A percentile compares a stretch with the other conserved stretches of the same genome.
Conservation (phyloP, 306 rosid genomes). For the Medicago lupulina region DNA sequence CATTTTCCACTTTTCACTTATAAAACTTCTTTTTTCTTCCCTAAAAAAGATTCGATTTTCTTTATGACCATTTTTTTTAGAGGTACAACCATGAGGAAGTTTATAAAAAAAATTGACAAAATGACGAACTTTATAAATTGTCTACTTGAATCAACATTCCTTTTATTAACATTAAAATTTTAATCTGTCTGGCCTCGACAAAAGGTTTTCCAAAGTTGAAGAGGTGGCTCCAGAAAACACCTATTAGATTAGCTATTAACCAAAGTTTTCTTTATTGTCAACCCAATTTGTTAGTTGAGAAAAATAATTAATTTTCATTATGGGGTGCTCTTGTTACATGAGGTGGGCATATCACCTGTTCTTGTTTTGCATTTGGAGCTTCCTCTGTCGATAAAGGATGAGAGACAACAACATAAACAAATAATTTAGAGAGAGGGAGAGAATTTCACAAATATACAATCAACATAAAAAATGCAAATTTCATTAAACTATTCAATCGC, state of each 20-base stretch:
- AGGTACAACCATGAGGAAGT: too few species aligned
- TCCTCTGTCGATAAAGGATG: background rate
- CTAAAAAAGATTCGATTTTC: too few species aligned
- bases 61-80: too few species aligned
- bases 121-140: too few species aligned
- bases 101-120: too few species aligned
- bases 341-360: constrained; percentile 39
- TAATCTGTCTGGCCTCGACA: too few species aligned
- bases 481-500: background rate
- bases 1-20: too few species aligned
- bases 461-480: background rate
- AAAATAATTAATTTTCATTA: constrained; percentile 21
- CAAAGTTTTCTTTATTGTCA: background rate
- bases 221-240: constrained; percentile 50
- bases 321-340: constrained; percentile 23
- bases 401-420: background rate
- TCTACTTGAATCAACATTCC: too few species aligned
- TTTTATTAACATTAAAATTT: too few species aligned
- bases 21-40: too few species aligned
- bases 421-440: background rate
- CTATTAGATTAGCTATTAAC: constrained; percentile 41
- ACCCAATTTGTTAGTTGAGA: constrained; percentile 29
- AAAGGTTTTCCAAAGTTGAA: background rate
- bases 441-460: background rate
- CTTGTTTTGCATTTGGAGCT: constrained; percentile 41